Base-by-base conservation (phyloP, 768 basidiomycete genomes). In the Lactifluus subvellereus region DNA sequence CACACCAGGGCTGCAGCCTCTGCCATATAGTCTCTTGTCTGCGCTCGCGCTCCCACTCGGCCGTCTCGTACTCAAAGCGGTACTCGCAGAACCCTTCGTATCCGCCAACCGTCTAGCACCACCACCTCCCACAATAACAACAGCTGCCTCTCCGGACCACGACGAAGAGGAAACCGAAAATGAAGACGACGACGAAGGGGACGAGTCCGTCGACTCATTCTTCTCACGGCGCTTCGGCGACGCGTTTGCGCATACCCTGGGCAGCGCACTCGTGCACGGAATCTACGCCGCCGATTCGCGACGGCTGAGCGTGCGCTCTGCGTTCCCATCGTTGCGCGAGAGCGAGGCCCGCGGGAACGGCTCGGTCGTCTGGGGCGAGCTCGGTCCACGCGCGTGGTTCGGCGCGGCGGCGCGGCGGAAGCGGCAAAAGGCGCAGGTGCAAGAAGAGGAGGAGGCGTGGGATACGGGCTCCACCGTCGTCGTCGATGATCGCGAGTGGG, bases 251-350 rank as follows among this genome's bases (percentile, higher is more conserved):
- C 81, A 84, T 16, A 80, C 82, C 3, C 80, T 98, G 59, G 89
- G 47, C 71, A 91, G 80, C 38, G 88, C 95, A 0, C 76, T 97
- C 61, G 84, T 94, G 1, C 95, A 97, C 69, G 96, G 96, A 0
- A 89, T 98, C 59, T 98, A 98, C 71, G 94, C 93, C 1, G 84
- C 92, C 0, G 93, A 96, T 69, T 83, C 94, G 2, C 76, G 89
- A 2, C 69, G 76, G 45, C 74, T 98, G 18, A 91, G 90, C 62
- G 77, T 93, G 3, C 82, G 87, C 3, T 80, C 92, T 2, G 83
- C 91, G 1, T 92, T 97, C 69, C 88, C 91, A 0, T 75, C 77
- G 2, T 67, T 97, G 57, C 89, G 84, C 82, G 81, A 86, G 0
- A 79, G 85, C 0, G 91, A 88, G 70, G 79, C 85, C 55, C 72